These are phyloP conservation scores for Vitis cinerea DNA, from an alignment of 164 flowering plant species.

Conservation along the genomic window DNA sequence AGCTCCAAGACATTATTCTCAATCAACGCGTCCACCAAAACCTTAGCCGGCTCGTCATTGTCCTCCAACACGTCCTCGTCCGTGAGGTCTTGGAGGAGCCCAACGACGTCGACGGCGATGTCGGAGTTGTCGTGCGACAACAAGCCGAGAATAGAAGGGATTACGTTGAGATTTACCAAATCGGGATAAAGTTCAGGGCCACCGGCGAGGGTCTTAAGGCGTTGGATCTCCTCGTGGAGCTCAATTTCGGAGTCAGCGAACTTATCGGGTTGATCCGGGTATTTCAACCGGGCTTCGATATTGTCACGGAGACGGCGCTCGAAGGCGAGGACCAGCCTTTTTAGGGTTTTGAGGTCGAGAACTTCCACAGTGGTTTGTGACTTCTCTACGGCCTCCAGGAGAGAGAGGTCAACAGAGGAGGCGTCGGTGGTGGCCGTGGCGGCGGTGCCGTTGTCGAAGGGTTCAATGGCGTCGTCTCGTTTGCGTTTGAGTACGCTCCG, in stretches of 20 bases:
- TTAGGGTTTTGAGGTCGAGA: slow-evolving; percentile 73
- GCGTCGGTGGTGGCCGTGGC: background rate
- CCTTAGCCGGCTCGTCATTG: slow-evolving; percentile 67
- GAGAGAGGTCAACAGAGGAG: slow-evolving; percentile 58
- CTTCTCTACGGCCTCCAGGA: slow-evolving; percentile 89
- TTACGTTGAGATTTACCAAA: slow-evolving; percentile 55
- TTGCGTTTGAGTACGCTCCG: slow-evolving; percentile 1
- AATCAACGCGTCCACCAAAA: slow-evolving; percentile 65
- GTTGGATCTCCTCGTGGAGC: slow-evolving; percentile 90
- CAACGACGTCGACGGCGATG: slow-evolving; percentile 78
- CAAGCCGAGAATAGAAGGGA: slow-evolving; percentile 71
- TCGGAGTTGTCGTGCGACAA: slow-evolving; percentile 82
- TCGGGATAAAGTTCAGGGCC: slow-evolving; percentile 93
- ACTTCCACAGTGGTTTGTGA: slow-evolving; percentile 70
- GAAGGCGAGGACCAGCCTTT: slow-evolving; percentile 76
- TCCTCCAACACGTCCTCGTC: slow-evolving; percentile 90
- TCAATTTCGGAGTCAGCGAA: slow-evolving; percentile 93
- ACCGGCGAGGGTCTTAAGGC: slow-evolving; percentile 83
- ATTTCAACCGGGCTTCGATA: slow-evolving; percentile 90
- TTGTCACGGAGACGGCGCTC: slow-evolving; percentile 92
- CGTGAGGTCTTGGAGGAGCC: slow-evolving; percentile 77
- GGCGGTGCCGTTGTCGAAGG: slow-evolving; percentile 11
- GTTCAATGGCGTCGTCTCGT: background rate
- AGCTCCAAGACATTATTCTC: slow-evolving; percentile 82
- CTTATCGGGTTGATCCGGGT: slow-evolving; percentile 80